These are phyloP conservation scores for Pythium chondricola DNA, from an alignment of 352 stramenopile species.

Conservation along the genomic window DNA sequence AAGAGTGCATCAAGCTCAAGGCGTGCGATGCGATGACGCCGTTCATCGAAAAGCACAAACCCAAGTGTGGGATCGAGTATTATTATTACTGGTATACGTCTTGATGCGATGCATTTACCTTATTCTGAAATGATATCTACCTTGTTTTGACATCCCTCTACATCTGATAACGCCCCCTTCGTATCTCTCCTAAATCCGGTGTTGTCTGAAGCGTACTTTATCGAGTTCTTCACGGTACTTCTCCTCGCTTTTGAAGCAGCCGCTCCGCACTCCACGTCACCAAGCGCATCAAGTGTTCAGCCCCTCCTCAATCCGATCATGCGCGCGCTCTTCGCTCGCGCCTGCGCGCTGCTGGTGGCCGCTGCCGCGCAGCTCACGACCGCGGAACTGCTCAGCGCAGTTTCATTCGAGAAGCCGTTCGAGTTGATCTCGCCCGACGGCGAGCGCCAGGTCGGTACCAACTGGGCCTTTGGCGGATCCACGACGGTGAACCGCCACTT, in stretches of 20 bases:
- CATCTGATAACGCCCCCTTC: not conserved
- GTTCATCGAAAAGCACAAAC: conserved; percentile 37
- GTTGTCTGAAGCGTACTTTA: not conserved
- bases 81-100: no score
- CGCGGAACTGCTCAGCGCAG: conserved; percentile 33
- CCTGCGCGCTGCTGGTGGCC: conserved; percentile 9
- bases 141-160: not conserved
- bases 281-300: no score
- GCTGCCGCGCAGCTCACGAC: conserved; percentile 14
- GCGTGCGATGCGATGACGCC: conserved; percentile 31
- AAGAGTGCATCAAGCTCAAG: conserved; percentile 42
- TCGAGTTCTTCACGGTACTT: not conserved
- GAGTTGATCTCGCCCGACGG: conserved; percentile 61
- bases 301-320: conserved; percentile 2
- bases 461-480: conserved; percentile 56
- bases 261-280: conserved; percentile 13
- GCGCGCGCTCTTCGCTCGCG: conserved; percentile 5
- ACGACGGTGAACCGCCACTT: conserved; percentile 78
- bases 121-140: no score
- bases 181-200: not conserved
- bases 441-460: conserved; percentile 40
- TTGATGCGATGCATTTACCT: no score
- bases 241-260: not conserved
- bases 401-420: conserved; percentile 81
- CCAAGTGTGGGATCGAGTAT: conserved; percentile 56